Evolutionary conservation across 2,329 filamentous ascomycete genomes (phyloP).

Genomic region (Davidsoniella neocaledoniae): DNA sequence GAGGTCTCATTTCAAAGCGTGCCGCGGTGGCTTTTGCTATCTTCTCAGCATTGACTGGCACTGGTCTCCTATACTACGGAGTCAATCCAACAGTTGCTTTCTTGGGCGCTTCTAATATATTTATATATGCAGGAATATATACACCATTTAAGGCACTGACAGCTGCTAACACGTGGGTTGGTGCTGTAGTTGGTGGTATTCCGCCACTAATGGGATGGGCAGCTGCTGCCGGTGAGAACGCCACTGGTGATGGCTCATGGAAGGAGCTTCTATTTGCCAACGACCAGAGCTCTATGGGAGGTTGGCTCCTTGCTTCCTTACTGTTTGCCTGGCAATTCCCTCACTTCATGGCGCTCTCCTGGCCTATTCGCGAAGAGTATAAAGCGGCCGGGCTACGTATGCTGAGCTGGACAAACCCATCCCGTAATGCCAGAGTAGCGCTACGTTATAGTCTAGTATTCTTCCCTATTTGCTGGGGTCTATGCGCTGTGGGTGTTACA

Average conservation of each 20-base stretch:
- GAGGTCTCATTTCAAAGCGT: slow-evolving; percentile 55
- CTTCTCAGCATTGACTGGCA: slow-evolving; percentile 51
- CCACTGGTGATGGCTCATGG: slow-evolving; percentile 59
- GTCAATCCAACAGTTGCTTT: slow-evolving; percentile 88
- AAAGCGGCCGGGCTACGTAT: slow-evolving; percentile 49
- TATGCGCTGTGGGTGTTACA: slow-evolving; percentile 67
- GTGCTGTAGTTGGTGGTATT: slow-evolving; percentile 81
- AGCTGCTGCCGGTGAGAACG: slow-evolving; percentile 77
- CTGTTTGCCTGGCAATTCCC: slow-evolving; percentile 96
- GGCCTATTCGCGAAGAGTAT: slow-evolving; percentile 82
- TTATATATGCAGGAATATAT: slow-evolving; percentile 80
- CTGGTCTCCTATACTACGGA: slow-evolving; percentile 63
- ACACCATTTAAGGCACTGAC: slow-evolving; percentile 82
- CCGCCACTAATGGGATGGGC: slow-evolving; percentile 97
- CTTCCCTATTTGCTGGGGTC: slow-evolving; percentile 66
- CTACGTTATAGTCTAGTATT: slow-evolving; percentile 73
- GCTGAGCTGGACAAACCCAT: slow-evolving; percentile 78
- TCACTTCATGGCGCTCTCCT: slow-evolving; percentile 90
- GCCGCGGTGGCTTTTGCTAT: slow-evolving; percentile 65
- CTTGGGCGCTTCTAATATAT: slow-evolving; percentile 70
- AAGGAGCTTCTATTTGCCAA: slow-evolving; percentile 55
- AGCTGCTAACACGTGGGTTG: slow-evolving; percentile 85
- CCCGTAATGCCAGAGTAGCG: slow-evolving; percentile 70
- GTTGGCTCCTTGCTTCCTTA: slow-evolving; percentile 73
- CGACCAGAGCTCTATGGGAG: slow-evolving; percentile 50